A percentile compares a stretch with the other conserved stretches of the same genome.
phyloP scores from a whole-genome alignment of 208 protist genomes.

The Acanthamoeba castellanii region DNA sequence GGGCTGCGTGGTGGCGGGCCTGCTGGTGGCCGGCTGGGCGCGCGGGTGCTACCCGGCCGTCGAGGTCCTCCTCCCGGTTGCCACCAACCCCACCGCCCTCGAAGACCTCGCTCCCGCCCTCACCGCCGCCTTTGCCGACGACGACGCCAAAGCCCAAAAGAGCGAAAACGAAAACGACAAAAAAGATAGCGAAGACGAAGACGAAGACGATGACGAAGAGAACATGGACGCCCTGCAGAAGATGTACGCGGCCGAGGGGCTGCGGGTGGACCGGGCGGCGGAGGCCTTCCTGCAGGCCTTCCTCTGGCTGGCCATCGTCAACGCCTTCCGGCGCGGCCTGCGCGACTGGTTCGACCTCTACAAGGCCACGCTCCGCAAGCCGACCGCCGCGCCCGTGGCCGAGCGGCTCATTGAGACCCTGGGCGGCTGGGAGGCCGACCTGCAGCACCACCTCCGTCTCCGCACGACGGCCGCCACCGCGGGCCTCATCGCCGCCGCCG shows the following conservation, averaged over 20 bases:
- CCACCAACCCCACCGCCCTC: conserved; percentile 20
- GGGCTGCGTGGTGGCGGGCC: conserved; percentile 52
- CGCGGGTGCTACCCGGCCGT: conserved; percentile 32
- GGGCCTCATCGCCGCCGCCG: not conserved
- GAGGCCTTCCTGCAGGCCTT: conserved; percentile 59
- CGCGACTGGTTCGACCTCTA: conserved; percentile 14
- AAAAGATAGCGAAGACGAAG: not conserved
- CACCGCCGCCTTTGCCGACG: not conserved
- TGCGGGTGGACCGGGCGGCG: not conserved
- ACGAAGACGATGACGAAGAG: not conserved
- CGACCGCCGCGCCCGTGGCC: not conserved
- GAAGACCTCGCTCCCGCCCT: conserved; percentile 23
- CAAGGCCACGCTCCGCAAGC: not conserved
- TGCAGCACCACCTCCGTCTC: not conserved
- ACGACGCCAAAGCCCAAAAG: not conserved
- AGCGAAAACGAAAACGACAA: not conserved
- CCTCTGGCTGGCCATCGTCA: conserved; percentile 62
- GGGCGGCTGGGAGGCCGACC: conserved; percentile 17
- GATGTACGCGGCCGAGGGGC: not conserved
- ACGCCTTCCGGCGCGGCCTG: conserved; percentile 22
- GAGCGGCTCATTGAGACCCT: not conserved
- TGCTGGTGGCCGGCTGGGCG: conserved; percentile 41
- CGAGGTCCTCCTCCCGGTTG: conserved; percentile 16
- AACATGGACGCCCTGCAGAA: conserved; percentile 23
- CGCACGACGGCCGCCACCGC: not conserved